Base-by-base conservation (phyloP, 2,329 filamentous ascomycete species). In the Trichoderma sp. region DNA sequence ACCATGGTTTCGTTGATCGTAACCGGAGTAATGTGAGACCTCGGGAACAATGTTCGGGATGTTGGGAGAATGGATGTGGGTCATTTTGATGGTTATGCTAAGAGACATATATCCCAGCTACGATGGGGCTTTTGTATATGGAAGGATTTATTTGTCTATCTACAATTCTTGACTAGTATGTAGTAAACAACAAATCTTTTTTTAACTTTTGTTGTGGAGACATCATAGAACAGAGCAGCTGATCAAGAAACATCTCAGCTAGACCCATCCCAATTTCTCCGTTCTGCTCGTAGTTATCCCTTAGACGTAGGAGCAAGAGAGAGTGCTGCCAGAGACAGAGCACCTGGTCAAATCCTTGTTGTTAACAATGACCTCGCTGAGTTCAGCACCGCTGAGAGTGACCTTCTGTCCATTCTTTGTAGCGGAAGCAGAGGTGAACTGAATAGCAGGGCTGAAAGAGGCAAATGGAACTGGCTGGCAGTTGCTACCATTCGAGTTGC, bases 221-320 rank as follows among this genome's bases (percentile, higher is more conserved):
- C 18, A 27, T 60, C 38, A 60, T 31, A 31, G 27, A 2, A 16
- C 7, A 16, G 14, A 60, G 8, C 6, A 60, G 14, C 29, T 31
- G 56, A 9, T 8, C 5, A 29, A n/a, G 6, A 31, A 31, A 11
- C 16, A 12, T 18, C 7, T 14, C 29, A 33, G 60, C 29, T 63
- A 14, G 5, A 33, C 8, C 31, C 6, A 18, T 29, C 18, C 18
- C 29, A 18, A 14, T 31, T 12, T 6, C 60, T 21, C 18, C 31
- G 6, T 62, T n/a, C 29, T n/a, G 9, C n/a, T 29, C 38, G 9
- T 45, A 16, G 18, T 16, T 8, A 27, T 33, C 9, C n/a, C 38
- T 69, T 64, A 72, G 21, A 53, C 69, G 12, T 72, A 72, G 53
- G 69, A 72, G 59, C 69, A 72, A n/a, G 59, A 53, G 29, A 72